Evolutionary conservation across 345 rosid species (phyloP).

Genomic region (Gossypium mustelinum): DNA sequence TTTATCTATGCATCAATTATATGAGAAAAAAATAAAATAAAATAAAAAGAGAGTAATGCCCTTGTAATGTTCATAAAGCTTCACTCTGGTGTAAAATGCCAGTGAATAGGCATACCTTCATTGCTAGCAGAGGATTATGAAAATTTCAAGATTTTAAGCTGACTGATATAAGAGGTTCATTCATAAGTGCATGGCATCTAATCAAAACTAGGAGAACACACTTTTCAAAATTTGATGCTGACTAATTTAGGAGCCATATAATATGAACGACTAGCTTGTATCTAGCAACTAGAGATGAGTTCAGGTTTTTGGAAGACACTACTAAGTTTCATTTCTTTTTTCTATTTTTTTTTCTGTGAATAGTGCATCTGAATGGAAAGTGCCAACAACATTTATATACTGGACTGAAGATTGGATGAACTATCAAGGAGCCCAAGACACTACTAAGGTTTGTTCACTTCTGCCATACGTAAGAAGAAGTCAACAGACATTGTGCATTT

Average conservation of each 20-base stretch:
- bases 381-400: conserved; percentile 88
- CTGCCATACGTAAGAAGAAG: not conserved
- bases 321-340: not conserved
- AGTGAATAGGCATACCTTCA: not conserved
- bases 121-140: not conserved
- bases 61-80: conserved; percentile 1
- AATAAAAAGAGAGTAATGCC: not conserved
- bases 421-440: conserved; percentile 75
- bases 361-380: conserved; percentile 98
- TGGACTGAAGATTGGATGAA: conserved; percentile 89
- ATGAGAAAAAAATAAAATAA: not conserved
- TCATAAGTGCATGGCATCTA: not conserved
- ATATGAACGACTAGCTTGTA: not conserved
- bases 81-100: not conserved
- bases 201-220: not conserved
- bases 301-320: not conserved
- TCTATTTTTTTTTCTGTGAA: conserved; percentile 13
- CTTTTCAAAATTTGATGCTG: not conserved
- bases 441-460: conserved; percentile 53
- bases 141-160: not conserved
- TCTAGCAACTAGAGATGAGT: not conserved
- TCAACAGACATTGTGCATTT: not conserved
- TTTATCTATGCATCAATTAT: not conserved
- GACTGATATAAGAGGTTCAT: not conserved
- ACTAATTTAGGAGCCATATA: not conserved